Conservation (phyloP, 148 eudicot genomes). For the Linanthus parryae region DNA sequence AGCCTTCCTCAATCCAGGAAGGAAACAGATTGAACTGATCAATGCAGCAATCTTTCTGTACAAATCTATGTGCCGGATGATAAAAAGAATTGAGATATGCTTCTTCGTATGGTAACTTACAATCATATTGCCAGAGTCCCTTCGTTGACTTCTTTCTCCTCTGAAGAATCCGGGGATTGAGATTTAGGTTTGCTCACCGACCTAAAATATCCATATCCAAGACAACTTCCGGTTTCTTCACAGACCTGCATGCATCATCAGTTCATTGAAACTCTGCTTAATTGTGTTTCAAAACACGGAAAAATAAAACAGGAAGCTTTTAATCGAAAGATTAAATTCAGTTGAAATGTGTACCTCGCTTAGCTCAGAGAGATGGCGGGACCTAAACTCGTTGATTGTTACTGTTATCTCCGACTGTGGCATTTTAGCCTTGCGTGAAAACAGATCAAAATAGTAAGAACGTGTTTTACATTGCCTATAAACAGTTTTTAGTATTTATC, state of each 20-base stretch:
- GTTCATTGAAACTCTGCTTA: too few relatives aligned
- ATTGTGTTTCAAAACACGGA: too few relatives aligned
- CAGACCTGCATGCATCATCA: constrained; percentile 61
- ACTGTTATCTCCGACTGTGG: constrained; percentile 85
- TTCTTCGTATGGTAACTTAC: too few relatives aligned
- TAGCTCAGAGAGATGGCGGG: constrained; percentile 89
- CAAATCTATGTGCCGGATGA: too few relatives aligned
- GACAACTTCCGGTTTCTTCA: constrained; percentile 87
- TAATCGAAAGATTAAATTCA: too few relatives aligned
- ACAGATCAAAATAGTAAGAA: neutral
- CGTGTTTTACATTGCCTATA: too few relatives aligned
- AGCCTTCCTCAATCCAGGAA: too few relatives aligned
- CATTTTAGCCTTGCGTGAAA: constrained; percentile 54
- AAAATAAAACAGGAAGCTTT: too few relatives aligned
- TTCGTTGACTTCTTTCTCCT: constrained; percentile 47
- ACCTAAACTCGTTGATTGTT: constrained; percentile 82
- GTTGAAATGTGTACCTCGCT: constrained; percentile 76
- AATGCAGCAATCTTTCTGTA: too few relatives aligned
- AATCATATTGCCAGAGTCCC: constrained; percentile 57
- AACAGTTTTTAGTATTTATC: too few relatives aligned
- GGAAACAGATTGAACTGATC: too few relatives aligned
- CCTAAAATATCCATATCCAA: constrained; percentile 79
- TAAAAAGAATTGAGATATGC: too few relatives aligned
- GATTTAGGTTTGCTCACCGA: constrained; percentile 63
- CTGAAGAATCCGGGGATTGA: constrained; percentile 42